Evolutionary conservation across 2,329 filamentous ascomycete species (phyloP), one percentile per base, ranked within the genome.

Genomic region (Colletotrichum lindemuthianum): DNA sequence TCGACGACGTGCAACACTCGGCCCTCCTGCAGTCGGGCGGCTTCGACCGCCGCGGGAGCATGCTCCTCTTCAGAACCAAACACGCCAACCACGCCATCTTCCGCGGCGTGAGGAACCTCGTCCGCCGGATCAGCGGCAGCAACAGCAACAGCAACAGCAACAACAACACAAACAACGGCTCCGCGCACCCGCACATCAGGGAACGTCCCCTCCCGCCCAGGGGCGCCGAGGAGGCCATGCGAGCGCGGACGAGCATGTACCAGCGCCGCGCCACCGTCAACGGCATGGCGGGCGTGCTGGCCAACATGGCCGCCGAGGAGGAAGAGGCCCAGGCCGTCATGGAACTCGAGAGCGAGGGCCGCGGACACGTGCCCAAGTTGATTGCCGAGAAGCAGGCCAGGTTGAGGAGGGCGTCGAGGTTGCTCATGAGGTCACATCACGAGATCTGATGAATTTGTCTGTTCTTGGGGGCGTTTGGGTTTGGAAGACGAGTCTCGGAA

Each of bases 371-470:
- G 16, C 36, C 63, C 44, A 71, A 71, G 8, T 72, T 72, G 2
- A 67, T 80, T 49, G 71, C 69, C 50, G 74, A 78, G 49, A 78
- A 73, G 63, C 74, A 77, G 53, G 77, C 78, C 44, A 74, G 81
- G 54, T 65, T 84, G 34, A 71, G 73, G 44, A 73, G 81, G 36
- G 81, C 82, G 1, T 74, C 77, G 36, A 74, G 71, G 58, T 69
- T 84, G 54, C 72, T 82, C 43, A 16, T 9, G 41, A 52, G 58
- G 47, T 56, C 58, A 34, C 59, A 65, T 9, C 40, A 44, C 4
- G 33, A 4, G 12, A n/a, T 24, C 11, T 52, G 24, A 43, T 12
- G 24, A 16, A 4, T 24, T 5, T 24, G 24, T 24, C 24, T 24
- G 24, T 24, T 24, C 24, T 24, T 24, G 24, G 24, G 24, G 24